Conservation (phyloP, 2,329 filamentous ascomycete genomes). For the Elsinoe ampelina region DNA sequence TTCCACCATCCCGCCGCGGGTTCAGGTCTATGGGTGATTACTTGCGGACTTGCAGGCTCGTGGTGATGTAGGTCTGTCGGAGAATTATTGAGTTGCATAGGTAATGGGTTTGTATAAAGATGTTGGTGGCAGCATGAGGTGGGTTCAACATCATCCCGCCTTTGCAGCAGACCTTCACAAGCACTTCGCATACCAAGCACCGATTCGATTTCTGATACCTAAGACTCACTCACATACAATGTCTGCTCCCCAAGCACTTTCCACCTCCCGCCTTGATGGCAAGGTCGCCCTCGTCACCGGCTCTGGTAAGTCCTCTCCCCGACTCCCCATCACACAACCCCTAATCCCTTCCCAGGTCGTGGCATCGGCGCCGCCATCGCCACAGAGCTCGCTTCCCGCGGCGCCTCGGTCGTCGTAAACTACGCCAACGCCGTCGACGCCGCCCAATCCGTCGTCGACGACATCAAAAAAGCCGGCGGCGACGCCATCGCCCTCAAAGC, state of each 20-base stretch:
- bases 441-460: constrained; percentile 55
- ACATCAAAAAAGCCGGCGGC: constrained; percentile 55
- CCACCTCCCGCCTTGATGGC: constrained; percentile 44
- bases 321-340: not conserved
- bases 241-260: constrained; percentile 28
- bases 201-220: not conserved
- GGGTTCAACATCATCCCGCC: not conserved
- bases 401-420: constrained; percentile 58
- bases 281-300: constrained; percentile 47
- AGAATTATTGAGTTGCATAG: constrained; percentile 9
- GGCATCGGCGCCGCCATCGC: constrained; percentile 60
- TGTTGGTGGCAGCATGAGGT: not conserved
- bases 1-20: constrained; percentile 1
- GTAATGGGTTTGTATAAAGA: constrained; percentile 15
- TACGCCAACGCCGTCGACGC: constrained; percentile 57
- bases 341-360: constrained; percentile 38
- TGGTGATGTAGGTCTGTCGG: not conserved
- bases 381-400: constrained; percentile 54
- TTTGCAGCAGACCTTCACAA: not conserved
- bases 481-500: constrained; percentile 58
- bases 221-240: constrained; percentile 22
- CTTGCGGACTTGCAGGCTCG: constrained; percentile 1
- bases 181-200: not conserved
- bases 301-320: constrained; percentile 33
- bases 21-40: not conserved